These are phyloP conservation scores for Cytospora schulzeri DNA, from an alignment of 2,329 filamentous ascomycete species.

Conservation along the genomic window DNA sequence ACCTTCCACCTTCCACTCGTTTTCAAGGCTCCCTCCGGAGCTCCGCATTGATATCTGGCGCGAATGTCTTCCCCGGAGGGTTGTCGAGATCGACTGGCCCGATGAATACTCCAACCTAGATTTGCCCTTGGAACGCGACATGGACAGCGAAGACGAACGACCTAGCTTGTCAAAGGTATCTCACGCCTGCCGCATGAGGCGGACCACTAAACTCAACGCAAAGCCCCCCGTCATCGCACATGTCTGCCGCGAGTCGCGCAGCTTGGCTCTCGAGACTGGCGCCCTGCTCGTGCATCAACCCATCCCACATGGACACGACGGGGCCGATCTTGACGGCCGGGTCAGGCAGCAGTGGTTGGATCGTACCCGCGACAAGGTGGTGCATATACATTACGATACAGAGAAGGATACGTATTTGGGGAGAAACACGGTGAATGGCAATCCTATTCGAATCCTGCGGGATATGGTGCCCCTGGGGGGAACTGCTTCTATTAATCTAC, in stretches of 20 bases:
- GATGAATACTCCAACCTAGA: not conserved
- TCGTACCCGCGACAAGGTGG: not conserved
- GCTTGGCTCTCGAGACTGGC: not conserved
- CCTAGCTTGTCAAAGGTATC: not conserved
- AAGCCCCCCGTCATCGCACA: constrained; percentile 1
- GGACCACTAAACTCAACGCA: not conserved
- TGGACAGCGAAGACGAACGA: too few relatives aligned
- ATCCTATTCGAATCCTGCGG: not conserved
- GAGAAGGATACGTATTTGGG: not conserved
- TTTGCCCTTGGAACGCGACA: too few relatives aligned
- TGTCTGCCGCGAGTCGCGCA: constrained; percentile 14
- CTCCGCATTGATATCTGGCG: constrained; percentile 9
- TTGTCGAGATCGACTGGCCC: constrained; percentile 1
- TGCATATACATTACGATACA: not conserved
- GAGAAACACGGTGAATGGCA: not conserved
- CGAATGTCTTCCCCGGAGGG: constrained; percentile 1
- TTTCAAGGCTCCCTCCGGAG: not conserved
- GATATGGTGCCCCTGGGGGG: not conserved
- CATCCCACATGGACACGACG: not conserved
- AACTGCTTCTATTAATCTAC: not conserved
- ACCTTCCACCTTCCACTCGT: not conserved
- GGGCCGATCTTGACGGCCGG: not conserved
- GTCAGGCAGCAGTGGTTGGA: constrained; percentile 1
- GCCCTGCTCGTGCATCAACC: not conserved
- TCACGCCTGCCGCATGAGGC: not conserved